Evolutionary conservation across 75 land plant species (phyloP).

Genomic region (Cunninghamia lanceolata): DNA sequence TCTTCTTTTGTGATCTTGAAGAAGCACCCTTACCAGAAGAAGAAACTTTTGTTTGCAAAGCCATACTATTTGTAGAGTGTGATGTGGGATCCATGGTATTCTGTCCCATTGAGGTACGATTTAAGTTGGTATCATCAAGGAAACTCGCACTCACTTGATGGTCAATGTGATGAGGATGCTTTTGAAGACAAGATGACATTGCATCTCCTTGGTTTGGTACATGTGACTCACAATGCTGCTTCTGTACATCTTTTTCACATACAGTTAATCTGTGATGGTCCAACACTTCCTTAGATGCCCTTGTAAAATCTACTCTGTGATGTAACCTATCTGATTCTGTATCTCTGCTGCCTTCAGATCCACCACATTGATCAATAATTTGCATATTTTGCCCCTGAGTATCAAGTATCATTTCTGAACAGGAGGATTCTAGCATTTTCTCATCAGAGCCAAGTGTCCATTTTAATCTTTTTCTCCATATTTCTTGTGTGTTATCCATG

Average conservation of each 20-base stretch:
- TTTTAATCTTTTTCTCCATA: background rate
- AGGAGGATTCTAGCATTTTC: background rate
- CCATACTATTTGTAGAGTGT: background rate
- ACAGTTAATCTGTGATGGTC: background rate
- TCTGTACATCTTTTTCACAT: background rate
- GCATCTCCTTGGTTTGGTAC: background rate
- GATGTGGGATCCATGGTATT: background rate
- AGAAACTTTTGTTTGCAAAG: background rate
- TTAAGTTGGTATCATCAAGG: background rate
- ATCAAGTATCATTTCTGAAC: background rate
- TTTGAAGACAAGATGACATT: background rate
- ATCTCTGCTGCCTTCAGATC: background rate
- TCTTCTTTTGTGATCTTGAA: slow-evolving; percentile 2
- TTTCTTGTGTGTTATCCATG: background rate
- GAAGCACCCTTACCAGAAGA: background rate
- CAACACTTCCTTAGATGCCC: background rate
- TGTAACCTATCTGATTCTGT: background rate
- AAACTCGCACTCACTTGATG: slow-evolving; percentile 5
- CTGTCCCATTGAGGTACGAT: background rate
- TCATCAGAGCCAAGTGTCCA: background rate
- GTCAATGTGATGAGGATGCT: background rate
- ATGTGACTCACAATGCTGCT: background rate
- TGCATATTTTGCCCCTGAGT: background rate
- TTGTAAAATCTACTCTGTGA: background rate
- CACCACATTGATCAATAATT: background rate